These are phyloP conservation scores for Epichloe elymi DNA, from an alignment of 2,329 filamentous ascomycete species.

Conservation along the genomic window DNA sequence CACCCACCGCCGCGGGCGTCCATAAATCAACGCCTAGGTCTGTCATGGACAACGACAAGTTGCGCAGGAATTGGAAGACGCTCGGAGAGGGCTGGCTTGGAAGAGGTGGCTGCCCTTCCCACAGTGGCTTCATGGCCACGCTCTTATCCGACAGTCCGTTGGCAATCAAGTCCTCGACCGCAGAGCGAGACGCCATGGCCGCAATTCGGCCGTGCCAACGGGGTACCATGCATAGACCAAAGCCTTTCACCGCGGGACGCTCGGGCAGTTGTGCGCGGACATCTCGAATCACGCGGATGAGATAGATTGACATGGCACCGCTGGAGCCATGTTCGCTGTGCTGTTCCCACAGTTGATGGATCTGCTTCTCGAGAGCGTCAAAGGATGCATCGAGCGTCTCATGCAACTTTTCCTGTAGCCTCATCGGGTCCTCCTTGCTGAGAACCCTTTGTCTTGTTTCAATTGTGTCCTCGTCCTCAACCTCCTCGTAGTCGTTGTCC, in stretches of 20 bases:
- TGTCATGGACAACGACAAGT: slow-evolving; percentile 54
- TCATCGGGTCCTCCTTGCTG: slow-evolving; percentile 57
- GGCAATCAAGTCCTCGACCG: slow-evolving; percentile 35
- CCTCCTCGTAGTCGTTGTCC: slow-evolving; percentile 62
- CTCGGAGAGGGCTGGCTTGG: slow-evolving; percentile 68
- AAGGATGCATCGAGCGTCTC: slow-evolving; percentile 44
- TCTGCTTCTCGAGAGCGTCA: slow-evolving; percentile 40
- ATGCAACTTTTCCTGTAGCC: slow-evolving; percentile 47
- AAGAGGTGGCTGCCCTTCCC: slow-evolving; percentile 65
- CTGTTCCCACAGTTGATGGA: slow-evolving; percentile 36
- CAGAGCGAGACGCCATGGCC: slow-evolving; percentile 32
- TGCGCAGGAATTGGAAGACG: slow-evolving; percentile 58
- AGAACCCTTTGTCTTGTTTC: slow-evolving; percentile 54
- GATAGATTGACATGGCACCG: slow-evolving; percentile 45
- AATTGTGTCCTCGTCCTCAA: slow-evolving; percentile 60
- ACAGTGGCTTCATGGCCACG: slow-evolving; percentile 53
- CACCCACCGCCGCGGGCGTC: slow-evolving; percentile 53
- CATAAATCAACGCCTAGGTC: slow-evolving; percentile 65
- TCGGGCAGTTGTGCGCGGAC: slow-evolving; percentile 54
- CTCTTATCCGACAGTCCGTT: slow-evolving; percentile 28
- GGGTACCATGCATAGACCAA: slow-evolving; percentile 49
- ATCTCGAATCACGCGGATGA: slow-evolving; percentile 63
- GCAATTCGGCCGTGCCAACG: slow-evolving; percentile 52
- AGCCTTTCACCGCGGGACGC: slow-evolving; percentile 33
- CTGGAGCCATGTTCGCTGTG: slow-evolving; percentile 32